A percentile compares a stretch with the other conserved stretches of the same genome.
These are phyloP conservation scores for Echeveria elegans DNA, from an alignment of 164 flowering plant genomes.

Conservation along the genomic window DNA sequence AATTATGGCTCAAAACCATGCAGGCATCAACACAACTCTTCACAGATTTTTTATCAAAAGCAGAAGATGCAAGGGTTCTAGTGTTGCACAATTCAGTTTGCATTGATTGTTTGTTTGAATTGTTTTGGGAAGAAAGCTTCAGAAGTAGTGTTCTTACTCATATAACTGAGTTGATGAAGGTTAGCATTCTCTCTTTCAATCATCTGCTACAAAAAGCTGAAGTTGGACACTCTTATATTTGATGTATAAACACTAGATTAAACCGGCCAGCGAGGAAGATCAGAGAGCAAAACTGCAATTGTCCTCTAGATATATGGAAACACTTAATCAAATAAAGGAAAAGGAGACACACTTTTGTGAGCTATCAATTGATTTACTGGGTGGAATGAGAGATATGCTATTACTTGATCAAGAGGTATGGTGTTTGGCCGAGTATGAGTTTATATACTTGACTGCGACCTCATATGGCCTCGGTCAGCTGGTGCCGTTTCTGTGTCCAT, in stretches of 20 bases:
- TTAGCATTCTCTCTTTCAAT: slow-evolving; percentile 16
- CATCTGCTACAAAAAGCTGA: not conserved
- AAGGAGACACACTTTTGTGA: slow-evolving; percentile 50
- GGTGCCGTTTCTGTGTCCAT: not conserved
- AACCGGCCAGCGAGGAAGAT: slow-evolving; percentile 52
- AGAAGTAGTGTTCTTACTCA: slow-evolving; percentile 49
- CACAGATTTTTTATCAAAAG: slow-evolving; percentile 34
- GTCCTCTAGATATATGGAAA: slow-evolving; percentile 82
- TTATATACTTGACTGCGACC: slow-evolving; percentile 10
- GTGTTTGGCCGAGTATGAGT: not conserved
- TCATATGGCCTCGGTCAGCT: not conserved
- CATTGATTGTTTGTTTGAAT: slow-evolving; percentile 72
- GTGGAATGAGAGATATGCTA: slow-evolving; percentile 79
- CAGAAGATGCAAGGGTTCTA: slow-evolving; percentile 55
- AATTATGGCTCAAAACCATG: slow-evolving; percentile 50
- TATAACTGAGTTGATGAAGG: slow-evolving; percentile 84
- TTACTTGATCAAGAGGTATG: slow-evolving; percentile 47
- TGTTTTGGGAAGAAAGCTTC: slow-evolving; percentile 76
- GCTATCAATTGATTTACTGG: slow-evolving; percentile 64
- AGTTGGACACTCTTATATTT: not conserved
- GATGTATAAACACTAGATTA: slow-evolving; percentile 34
- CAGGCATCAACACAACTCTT: slow-evolving; percentile 57
- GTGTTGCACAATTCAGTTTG: slow-evolving; percentile 54
- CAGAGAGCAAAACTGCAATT: slow-evolving; percentile 55
- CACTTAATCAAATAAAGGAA: slow-evolving; percentile 79